phyloP scores from a whole-genome alignment of 1,284 basidiomycete genomes.

The Schizophyllum amplum region DNA sequence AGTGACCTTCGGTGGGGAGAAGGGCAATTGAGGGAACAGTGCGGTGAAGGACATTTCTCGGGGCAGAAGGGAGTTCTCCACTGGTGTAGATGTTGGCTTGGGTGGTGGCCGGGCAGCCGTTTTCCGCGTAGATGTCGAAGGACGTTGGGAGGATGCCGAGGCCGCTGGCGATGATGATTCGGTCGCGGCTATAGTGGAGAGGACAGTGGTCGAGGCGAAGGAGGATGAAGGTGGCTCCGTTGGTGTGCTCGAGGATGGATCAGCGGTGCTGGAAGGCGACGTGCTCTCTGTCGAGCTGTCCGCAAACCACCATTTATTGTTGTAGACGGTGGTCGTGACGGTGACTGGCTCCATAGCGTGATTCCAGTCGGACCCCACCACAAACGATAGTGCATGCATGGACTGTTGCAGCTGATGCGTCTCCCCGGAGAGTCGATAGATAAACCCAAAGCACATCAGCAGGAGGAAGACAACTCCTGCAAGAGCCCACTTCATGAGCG shows the following conservation, averaged over 20 bases:
- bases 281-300: constrained; percentile 15
- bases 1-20: constrained; percentile 9
- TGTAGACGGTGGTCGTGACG: constrained; percentile 28
- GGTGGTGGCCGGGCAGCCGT: no score
- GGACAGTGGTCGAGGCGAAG: not conserved
- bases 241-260: constrained; percentile 2
- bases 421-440: constrained; percentile 30
- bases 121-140: no score
- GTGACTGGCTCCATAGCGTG: constrained; percentile 23
- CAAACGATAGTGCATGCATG: constrained; percentile 22
- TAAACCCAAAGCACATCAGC: constrained; percentile 24
- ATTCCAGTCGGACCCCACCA: constrained; percentile 17
- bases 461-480: constrained; percentile 12
- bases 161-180: constrained; percentile 6
- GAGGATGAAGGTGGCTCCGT: constrained; percentile 4
- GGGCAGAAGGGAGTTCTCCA: constrained; percentile 9
- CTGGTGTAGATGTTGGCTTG: constrained; percentile 12
- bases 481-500: not conserved
- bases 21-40: constrained; percentile 18
- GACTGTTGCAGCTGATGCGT: constrained; percentile 27
- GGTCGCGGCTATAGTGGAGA: constrained; percentile 13
- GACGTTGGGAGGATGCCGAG: not conserved
- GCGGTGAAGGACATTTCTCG: constrained; percentile 6
- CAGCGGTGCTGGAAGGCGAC: constrained; percentile 4
- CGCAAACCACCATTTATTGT: constrained; percentile 9